Base-by-base conservation (phyloP, 495 filamentous ascomycete genomes). In the Talaromyces wortmannii region DNA sequence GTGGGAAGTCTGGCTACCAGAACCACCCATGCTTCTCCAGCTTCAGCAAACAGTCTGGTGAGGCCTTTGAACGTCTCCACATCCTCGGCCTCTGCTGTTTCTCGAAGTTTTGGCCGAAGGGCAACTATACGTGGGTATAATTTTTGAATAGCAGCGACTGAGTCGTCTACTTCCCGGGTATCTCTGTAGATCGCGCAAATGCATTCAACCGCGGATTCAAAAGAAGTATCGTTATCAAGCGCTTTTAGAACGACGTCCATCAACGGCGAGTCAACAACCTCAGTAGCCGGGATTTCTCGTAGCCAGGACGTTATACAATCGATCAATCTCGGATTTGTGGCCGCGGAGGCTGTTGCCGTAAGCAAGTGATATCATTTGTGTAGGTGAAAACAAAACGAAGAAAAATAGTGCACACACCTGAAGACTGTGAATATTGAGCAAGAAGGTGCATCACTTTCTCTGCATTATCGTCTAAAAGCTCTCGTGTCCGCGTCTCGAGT, bases 221-320 rank as follows among this genome's bases (percentile, higher is more conserved):
- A 90, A 0, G 92, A 91, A 11, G 68, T 69, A 12, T 92, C 89
- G 51, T 81, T 78, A 45, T 85, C 79, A 45, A 97, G 69, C 2
- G 88, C 90, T 58, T 83, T 78, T 61, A 97, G 75, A 29, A 97
- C 83, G 13, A 89, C 80, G 59, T 89, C 83, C 62, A 99, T 78
- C 51, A 99, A 76, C 7, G 89, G 86, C 10, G 92, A 95, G 57
- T 86, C 86, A 52, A 95, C 88, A 50, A 99, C 83, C 55, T 88
- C 84, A 48, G 79, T 78, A 31, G 95, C 81, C 3, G 91, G 89
- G 13, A 97, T 86, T 70, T 99, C 94, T 45, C 90, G 84, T 54
- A 96, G 77, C 94, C 94, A 99, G 17, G 95, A 97, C 29, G 89
- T 94, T 56, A 97, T 91, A 67, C 95, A 97, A 54, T 96, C 89